Percentiles rank a stretch among this genome's conserved stretches.
Evolutionary conservation across 306 rosid species (phyloP).

Genomic region (Alnus rubra): DNA sequence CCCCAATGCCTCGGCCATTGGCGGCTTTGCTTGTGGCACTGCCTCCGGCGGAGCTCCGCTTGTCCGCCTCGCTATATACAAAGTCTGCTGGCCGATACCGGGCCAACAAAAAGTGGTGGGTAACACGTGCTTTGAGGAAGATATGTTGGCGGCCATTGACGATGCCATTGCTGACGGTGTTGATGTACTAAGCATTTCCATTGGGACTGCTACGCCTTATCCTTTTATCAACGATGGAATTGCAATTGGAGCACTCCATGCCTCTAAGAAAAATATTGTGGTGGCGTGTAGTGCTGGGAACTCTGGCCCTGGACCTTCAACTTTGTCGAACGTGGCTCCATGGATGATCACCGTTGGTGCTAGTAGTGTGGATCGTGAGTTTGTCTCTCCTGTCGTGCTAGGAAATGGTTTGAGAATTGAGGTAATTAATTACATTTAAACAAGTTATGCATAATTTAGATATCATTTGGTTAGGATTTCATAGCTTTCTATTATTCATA

Average conservation of each 20-base stretch:
- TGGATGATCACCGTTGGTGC: conserved; percentile 94
- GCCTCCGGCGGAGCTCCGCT: conserved; percentile 84
- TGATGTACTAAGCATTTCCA: conserved; percentile 67
- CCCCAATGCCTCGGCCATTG: conserved; percentile 44
- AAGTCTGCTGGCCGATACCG: conserved; percentile 90
- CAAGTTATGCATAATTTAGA: neutral
- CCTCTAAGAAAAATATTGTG: conserved; percentile 62
- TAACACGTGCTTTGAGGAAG: conserved; percentile 65
- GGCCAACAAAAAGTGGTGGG: conserved; percentile 56
- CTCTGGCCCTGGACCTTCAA: conserved; percentile 59
- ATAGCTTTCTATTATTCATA: no score
- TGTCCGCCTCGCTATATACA: conserved; percentile 77
- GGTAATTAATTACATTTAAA: conserved; percentile 38
- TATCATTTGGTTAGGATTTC: neutral
- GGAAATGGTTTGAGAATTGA: conserved; percentile 48
- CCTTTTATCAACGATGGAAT: conserved; percentile 58
- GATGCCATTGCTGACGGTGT: conserved; percentile 91
- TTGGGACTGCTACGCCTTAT: conserved; percentile 45
- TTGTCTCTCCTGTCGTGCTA: conserved; percentile 54
- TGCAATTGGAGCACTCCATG: conserved; percentile 66
- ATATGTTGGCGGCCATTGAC: conserved; percentile 82
- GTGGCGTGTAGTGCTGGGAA: conserved; percentile 93
- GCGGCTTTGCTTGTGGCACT: conserved; percentile 70
- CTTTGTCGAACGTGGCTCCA: conserved; percentile 71
- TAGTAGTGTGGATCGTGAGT: conserved; percentile 71